Evolutionary conservation across 768 basidiomycete genomes (phyloP), one percentile per base, ranked within the genome.

Genomic region (Daedaleopsis sinensis): DNA sequence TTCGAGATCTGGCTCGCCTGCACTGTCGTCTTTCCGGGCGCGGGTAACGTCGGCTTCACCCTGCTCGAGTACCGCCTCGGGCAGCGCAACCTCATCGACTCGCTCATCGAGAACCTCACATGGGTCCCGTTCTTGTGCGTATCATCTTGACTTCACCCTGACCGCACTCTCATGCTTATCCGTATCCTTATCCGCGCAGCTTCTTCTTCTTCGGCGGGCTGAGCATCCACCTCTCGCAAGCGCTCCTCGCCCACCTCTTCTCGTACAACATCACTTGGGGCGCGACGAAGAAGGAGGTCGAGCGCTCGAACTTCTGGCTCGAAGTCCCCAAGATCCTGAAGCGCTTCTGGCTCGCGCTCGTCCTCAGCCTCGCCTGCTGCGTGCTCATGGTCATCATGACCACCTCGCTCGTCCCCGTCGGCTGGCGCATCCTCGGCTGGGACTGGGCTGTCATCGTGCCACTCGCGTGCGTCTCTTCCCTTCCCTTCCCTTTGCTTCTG

Each of bases 261-360:
- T 83, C 83, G n/a, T 86, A 84, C 65, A 79, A 87, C 68, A 80
- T 83, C 69, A 74, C 72, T 6, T 87, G 85, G 86, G 76, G 79
- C 4, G 79, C 84, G 32, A 87, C 86, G 3, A 81, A 83, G 66
- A 94, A 93, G 82, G 90, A 91, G 73, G 91, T 95, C 38, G 89
- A 94, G 73, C 81, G 85, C 48, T 91, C 90, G 2, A 95, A 94
- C 70, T 94, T 96, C 80, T 94, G 91, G 83, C 84, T 90, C 58
- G 94, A 96, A 72, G 85, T 94, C 5, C 94, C 94, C 1, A 84
- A 85, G 55, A 93, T 96, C 70, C 76, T 89, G 70, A 86, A 86
- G 63, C 87, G 93, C 1, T 96, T 92, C 77, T 87, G 89, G 81
- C 68, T 84, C 49, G 82, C 84, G 32, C 79, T 92, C 64, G 55